phyloP scores from a whole-genome alignment of 2,329 filamentous ascomycete genomes.

The Exophiala sp. region DNA sequence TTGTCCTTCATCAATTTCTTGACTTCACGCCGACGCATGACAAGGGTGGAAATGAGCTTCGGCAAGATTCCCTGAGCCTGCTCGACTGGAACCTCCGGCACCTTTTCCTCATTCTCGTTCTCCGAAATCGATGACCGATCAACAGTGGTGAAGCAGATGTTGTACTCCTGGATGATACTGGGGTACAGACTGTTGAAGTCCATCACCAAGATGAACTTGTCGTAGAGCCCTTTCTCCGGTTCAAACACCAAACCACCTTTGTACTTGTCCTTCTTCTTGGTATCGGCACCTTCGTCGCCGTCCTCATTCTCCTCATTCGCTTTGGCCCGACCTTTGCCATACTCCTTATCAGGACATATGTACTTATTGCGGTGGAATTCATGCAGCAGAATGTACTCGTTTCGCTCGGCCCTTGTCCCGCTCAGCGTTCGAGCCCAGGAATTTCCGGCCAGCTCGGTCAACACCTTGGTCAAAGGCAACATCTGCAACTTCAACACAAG shows the following conservation, averaged over 20 bases:
- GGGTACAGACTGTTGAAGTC: constrained; percentile 99
- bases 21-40: constrained; percentile 80
- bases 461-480: constrained; percentile 84
- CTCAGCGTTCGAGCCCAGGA: constrained; percentile 96
- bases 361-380: constrained; percentile 97
- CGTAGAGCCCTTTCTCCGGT: constrained; percentile 93
- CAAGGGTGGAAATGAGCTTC: constrained; percentile 82
- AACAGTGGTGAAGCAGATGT: constrained; percentile 98
- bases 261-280: constrained; percentile 98
- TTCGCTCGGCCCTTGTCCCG: constrained; percentile 91
- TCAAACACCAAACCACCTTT: constrained; percentile 98
- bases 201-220: constrained; percentile 98
- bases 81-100: constrained; percentile 69
- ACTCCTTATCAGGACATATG: constrained; percentile 93
- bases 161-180: constrained; percentile 98
- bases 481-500: constrained; percentile 85
- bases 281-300: constrained; percentile 59
- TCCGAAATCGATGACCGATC: constrained; percentile 61
- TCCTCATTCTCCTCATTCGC: constrained; percentile 64
- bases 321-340: constrained; percentile 67
- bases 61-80: constrained; percentile 82
- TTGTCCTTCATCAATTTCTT: constrained; percentile 97
- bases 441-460: constrained; percentile 95
- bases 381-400: constrained; percentile 97
- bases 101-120: constrained; percentile 74